phyloP scores from a whole-genome alignment of 192 early-diverging fungal species.

The Powellomyces hirtus region DNA sequence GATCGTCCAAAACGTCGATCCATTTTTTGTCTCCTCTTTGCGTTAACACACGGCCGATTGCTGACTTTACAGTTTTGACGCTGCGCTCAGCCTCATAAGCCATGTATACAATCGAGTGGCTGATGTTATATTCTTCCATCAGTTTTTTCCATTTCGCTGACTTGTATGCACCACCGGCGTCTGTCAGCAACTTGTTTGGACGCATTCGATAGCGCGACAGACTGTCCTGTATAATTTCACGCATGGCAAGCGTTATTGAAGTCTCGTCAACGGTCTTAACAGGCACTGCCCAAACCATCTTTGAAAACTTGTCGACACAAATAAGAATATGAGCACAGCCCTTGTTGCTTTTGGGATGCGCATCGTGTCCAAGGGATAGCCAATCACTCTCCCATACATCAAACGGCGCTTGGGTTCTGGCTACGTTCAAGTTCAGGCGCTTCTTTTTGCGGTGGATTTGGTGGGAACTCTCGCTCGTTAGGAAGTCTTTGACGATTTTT shows the following conservation, averaged over 20 bases:
- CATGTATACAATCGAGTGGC: constrained; percentile 14
- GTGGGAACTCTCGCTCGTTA: neutral
- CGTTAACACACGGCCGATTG: constrained; percentile 14
- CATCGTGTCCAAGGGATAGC: constrained; percentile 7
- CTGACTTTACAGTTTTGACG: neutral
- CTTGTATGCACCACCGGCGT: constrained; percentile 7
- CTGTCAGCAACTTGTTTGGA: constrained; percentile 1
- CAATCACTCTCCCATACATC: constrained; percentile 17
- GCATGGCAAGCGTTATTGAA: neutral
- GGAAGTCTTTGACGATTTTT: constrained; percentile 1
- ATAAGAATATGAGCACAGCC: constrained; percentile 10
- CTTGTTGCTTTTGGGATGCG: constrained; percentile 4
- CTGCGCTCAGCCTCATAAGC: constrained; percentile 19
- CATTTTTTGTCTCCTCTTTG: neutral
- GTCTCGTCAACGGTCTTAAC: constrained; percentile 10
- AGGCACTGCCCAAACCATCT: constrained; percentile 8
- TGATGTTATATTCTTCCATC: constrained; percentile 11
- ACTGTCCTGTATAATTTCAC: neutral
- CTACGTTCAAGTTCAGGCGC: constrained; percentile 15
- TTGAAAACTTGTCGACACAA: constrained; percentile 26
- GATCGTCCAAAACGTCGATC: neutral
- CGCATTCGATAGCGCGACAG: neutral
- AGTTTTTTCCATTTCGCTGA: neutral
- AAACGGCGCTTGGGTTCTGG: constrained; percentile 11
- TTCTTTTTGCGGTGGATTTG: constrained; percentile 21